Conservation (phyloP, 2,329 filamentous ascomycete genomes). For the Malbranchea cinnamomea region DNA sequence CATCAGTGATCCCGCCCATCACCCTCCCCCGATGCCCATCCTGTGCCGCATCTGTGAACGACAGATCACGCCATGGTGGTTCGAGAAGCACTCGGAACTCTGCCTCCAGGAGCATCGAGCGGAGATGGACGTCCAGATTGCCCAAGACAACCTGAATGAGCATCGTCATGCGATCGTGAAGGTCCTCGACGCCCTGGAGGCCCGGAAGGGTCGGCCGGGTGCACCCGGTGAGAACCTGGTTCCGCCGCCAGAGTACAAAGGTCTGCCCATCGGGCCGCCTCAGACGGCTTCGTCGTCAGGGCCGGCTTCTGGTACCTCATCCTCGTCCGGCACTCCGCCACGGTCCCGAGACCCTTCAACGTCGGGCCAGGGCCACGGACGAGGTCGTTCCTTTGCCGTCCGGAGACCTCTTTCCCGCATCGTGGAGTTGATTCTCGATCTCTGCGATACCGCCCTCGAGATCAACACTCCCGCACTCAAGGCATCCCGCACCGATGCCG, state of each 20-base stretch:
- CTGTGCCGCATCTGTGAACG: constrained; percentile 95
- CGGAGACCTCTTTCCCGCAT: constrained; percentile 81
- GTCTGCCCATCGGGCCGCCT: constrained; percentile 64
- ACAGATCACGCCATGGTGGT: constrained; percentile 98
- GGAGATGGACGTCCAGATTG: constrained; percentile 94
- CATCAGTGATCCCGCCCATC: constrained; percentile 55
- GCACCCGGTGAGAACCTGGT: constrained; percentile 21
- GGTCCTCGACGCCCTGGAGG: constrained; percentile 82
- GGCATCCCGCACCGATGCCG: constrained; percentile 50
- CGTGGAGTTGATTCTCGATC: constrained; percentile 82
- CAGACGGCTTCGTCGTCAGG: constrained; percentile 55
- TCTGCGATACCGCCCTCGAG: constrained; percentile 90
- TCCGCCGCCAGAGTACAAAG: constrained; percentile 70
- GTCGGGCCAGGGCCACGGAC: constrained; percentile 58
- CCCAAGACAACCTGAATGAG: constrained; percentile 80
- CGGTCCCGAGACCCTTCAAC: constrained; percentile 54
- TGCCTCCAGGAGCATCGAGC: constrained; percentile 92
- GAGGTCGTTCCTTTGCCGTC: constrained; percentile 79
- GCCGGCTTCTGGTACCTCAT: constrained; percentile 54
- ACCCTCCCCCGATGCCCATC: constrained; percentile 68
- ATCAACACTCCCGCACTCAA: constrained; percentile 91
- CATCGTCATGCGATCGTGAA: constrained; percentile 91
- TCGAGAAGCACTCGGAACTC: constrained; percentile 94
- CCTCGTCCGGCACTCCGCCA: constrained; percentile 48
- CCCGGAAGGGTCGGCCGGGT: constrained; percentile 38